Evolutionary conservation across 306 rosid species (phyloP).

Genomic region (Casuarina glauca): DNA sequence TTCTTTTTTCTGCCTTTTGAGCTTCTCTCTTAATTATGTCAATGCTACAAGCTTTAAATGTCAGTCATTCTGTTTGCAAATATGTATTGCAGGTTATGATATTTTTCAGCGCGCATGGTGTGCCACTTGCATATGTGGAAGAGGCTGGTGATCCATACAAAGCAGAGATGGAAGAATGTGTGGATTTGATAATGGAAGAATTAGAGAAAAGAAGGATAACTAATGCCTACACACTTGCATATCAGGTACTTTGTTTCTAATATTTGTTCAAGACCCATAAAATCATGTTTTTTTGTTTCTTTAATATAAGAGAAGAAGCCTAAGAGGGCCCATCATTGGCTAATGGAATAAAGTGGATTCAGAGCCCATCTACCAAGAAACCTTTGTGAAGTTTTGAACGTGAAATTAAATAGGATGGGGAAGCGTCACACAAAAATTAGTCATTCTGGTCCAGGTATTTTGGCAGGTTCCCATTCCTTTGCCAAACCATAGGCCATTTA

Average conservation of each 20-base stretch:
- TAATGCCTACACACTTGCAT: slow-evolving; percentile 85
- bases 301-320: not conserved
- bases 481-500: too few species aligned
- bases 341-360: not conserved
- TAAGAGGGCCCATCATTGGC: not conserved
- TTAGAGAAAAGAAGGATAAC: slow-evolving; percentile 71
- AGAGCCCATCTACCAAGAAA: not conserved
- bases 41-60: slow-evolving; percentile 9
- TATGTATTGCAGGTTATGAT: slow-evolving; percentile 62
- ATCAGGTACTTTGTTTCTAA: slow-evolving; percentile 58
- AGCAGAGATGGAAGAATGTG: slow-evolving; percentile 98
- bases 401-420: not conserved
- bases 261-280: not conserved
- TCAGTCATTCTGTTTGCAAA: slow-evolving; percentile 22
- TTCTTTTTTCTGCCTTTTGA: slow-evolving; percentile 3
- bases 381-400: not conserved
- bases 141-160: slow-evolving; percentile 98
- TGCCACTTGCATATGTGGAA: slow-evolving; percentile 96
- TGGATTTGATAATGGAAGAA: slow-evolving; percentile 91
- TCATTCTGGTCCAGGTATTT: not conserved
- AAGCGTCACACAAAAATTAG: not conserved
- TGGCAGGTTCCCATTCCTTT: too few species aligned
- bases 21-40: slow-evolving; percentile 17
- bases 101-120: slow-evolving; percentile 97
- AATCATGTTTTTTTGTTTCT: not conserved